phyloP scores from a whole-genome alignment of 495 filamentous ascomycete species.

The Penicillium manginii region DNA sequence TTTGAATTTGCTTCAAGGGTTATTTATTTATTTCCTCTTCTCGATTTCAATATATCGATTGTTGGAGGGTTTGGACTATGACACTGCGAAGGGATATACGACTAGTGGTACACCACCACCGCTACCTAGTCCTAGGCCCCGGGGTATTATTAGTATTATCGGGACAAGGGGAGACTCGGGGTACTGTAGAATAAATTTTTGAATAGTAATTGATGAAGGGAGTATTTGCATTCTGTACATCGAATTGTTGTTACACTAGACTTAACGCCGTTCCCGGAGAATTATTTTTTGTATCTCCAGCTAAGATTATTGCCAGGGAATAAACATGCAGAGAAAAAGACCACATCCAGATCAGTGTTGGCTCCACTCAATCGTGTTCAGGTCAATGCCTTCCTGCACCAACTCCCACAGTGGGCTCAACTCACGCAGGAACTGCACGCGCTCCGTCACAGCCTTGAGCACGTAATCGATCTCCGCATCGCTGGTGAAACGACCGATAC shows the following conservation, averaged over 20 bases:
- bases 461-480: conserved; percentile 97
- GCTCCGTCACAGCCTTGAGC: conserved; percentile 86
- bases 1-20: no score
- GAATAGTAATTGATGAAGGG: conserved; percentile 13
- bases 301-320: conserved; percentile 24
- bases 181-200: neutral
- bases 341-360: conserved; percentile 54
- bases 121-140: no score
- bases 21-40: no score
- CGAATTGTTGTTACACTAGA: conserved; percentile 31
- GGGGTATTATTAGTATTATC: no score
- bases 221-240: conserved; percentile 37
- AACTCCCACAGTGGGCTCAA: conserved; percentile 97
- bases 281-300: conserved; percentile 24
- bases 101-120: no score
- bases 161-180: no score
- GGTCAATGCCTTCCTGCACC: conserved; percentile 93
- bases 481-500: conserved; percentile 95
- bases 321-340: conserved; percentile 17
- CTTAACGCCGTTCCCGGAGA: conserved; percentile 40
- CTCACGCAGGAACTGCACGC: conserved; percentile 91
- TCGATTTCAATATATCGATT: no score
- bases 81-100: no score
- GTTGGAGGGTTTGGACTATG: no score
- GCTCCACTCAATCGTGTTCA: conserved; percentile 98